These are phyloP conservation scores for Bolboschoenoplectus hybrid DNA, from an alignment of 202 grass and related monocot genomes.

Conservation along the genomic window DNA sequence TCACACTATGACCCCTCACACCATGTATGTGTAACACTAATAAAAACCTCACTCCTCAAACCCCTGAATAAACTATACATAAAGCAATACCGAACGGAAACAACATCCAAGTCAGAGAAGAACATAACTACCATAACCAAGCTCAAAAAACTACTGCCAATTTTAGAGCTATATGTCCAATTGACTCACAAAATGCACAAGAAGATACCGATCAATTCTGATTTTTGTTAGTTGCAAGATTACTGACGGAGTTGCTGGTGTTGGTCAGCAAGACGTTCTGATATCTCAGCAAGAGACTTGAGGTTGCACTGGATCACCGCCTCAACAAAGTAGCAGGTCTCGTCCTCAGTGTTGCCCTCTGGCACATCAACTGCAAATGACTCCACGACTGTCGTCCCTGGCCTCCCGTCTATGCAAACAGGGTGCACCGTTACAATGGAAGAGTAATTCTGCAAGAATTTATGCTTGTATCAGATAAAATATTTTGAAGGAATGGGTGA, in stretches of 20 bases:
- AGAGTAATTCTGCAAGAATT: constrained; percentile 84
- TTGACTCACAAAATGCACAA: neutral
- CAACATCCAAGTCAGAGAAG: neutral
- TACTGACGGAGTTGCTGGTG: neutral
- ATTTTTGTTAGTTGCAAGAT: constrained; percentile 20
- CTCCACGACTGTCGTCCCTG: constrained; percentile 79
- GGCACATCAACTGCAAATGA: constrained; percentile 91
- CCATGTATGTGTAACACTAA: neutral
- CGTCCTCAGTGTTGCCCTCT: constrained; percentile 81
- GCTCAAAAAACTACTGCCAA: neutral
- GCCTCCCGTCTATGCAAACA: constrained; percentile 68
- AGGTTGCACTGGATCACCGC: constrained; percentile 97
- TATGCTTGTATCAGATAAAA: neutral
- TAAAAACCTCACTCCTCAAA: neutral
- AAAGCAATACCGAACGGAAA: neutral
- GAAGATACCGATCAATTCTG: neutral
- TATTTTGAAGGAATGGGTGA: neutral
- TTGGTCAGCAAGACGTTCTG: constrained; percentile 50
- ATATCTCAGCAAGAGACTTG: constrained; percentile 70
- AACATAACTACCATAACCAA: neutral
- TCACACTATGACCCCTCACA: constrained; percentile 3
- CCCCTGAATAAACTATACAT: constrained; percentile 12
- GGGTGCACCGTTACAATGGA: constrained; percentile 87
- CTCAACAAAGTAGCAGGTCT: constrained; percentile 91
- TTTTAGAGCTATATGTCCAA: neutral